Percentiles rank a stretch among this genome's conserved stretches.
These are phyloP conservation scores for Mrakiaceae sp. DNA, from an alignment of 1,284 basidiomycete species.

Conservation along the genomic window DNA sequence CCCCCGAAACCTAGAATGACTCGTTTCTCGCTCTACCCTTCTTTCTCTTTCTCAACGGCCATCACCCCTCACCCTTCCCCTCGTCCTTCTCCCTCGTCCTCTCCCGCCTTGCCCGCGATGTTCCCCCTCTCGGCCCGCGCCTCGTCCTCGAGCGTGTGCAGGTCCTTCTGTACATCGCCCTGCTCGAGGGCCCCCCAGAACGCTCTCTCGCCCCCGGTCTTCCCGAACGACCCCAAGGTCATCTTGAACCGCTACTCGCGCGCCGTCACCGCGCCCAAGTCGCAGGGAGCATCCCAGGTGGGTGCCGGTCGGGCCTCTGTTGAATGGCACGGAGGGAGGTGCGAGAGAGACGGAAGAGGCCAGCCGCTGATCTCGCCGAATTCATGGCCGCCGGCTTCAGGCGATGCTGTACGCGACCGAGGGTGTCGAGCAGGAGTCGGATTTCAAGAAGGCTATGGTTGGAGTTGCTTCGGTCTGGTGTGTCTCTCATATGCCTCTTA, in stretches of 20 bases:
- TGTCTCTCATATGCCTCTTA: slow-evolving; percentile 28
- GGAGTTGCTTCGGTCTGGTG: slow-evolving; percentile 90
- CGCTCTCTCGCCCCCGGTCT: background rate
- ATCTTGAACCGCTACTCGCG: slow-evolving; percentile 70
- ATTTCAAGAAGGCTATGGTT: slow-evolving; percentile 89
- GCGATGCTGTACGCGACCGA: slow-evolving; percentile 96
- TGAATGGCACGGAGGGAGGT: background rate
- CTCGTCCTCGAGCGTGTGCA: background rate
- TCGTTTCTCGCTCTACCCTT: too few species aligned
- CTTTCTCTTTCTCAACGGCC: too few species aligned
- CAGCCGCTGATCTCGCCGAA: background rate
- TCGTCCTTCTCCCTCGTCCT: background rate
- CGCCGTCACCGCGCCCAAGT: slow-evolving; percentile 66
- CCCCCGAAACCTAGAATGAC: too few species aligned
- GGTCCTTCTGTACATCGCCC: background rate
- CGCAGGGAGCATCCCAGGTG: slow-evolving; percentile 86
- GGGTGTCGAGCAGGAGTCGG: slow-evolving; percentile 60
- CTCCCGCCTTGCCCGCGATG: background rate
- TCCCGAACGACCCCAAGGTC: background rate
- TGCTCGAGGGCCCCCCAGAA: background rate
- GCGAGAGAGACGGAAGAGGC: background rate
- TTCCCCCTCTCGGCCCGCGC: background rate
- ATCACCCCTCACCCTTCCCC: background rate
- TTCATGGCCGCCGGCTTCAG: slow-evolving; percentile 38
- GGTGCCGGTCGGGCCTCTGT: slow-evolving; percentile 15